Evolutionary conservation across 2,329 filamentous ascomycete genomes (phyloP), one percentile per base, ranked within the genome.

Genomic region (Colletotrichum destructivum): DNA sequence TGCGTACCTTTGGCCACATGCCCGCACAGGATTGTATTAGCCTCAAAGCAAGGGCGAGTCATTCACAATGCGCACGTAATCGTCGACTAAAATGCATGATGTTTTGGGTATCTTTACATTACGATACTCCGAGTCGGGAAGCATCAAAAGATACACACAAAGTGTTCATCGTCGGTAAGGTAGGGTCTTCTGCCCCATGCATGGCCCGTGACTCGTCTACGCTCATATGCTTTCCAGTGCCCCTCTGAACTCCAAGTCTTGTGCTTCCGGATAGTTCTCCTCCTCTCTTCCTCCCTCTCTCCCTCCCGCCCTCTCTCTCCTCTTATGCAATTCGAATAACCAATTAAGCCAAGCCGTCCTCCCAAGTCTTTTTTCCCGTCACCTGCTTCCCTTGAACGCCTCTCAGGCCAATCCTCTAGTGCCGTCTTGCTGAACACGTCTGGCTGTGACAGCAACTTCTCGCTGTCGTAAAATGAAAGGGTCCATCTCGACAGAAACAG

Each of bases 351-450:
- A 51, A 52, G 47, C 40, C 69, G 4, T 44, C 54, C 55, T 35
- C 59, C 55, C 35, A n/a, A 54, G 59, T 63, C 59, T 71, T 69
- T 71, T 71, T 54, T 59, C 9, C n/a, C 26, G 42, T 46, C 69
- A 60, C 4, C 52, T 42, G 13, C 12, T n/a, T 35, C 44, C 57
- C 23, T 54, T 52, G 35, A 71, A 71, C 69, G 69, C 69, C 69
- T 65, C 26, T 40, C 63, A 51, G 64, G 49, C 51, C 26, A 18
- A 4, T 62, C 44, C n/a, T 62, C 44, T 63, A 64, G 51, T 56
- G 51, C 40, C 35, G 12, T n/a, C 13, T 38, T 18, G 49, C n/a
- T 51, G 16, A 61, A 59, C 21, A 59, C 49, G 21, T 54, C 21
- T 57, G 44, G 44, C 4, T 56, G 38, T 40, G 9, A 38, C 31